phyloP scores from a whole-genome alignment of 2,329 filamentous ascomycete genomes.

The Paradendryphiella salina region DNA sequence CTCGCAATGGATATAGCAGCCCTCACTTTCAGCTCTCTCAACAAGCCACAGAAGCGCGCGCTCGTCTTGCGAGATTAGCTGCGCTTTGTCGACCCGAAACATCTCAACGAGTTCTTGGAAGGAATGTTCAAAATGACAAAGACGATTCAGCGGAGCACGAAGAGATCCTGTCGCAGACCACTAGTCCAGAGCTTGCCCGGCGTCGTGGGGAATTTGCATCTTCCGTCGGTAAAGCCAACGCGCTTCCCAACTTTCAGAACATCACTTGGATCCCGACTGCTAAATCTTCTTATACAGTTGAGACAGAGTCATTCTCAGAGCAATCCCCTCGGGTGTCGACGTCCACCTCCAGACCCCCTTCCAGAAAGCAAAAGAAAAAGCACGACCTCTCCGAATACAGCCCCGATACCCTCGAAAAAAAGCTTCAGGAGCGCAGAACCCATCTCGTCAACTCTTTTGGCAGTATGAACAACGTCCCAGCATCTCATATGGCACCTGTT shows the following conservation, averaged over 20 bases:
- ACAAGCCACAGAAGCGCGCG: constrained; percentile 34
- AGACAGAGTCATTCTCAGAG: neutral
- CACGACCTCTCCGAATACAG: neutral
- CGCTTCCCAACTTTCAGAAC: neutral
- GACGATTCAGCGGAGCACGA: neutral
- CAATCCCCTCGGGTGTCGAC: neutral
- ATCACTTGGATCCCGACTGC: neutral
- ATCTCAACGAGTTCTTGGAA: constrained; percentile 35
- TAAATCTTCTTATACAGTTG: neutral
- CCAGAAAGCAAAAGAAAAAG: neutral
- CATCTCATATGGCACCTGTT: neutral
- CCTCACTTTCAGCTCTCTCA: constrained; percentile 27
- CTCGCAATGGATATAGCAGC: constrained; percentile 17
- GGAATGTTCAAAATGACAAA: constrained; percentile 18
- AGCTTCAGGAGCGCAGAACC: neutral
- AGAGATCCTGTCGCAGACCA: neutral
- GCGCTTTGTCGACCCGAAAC: constrained; percentile 25
- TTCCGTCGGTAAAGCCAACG: neutral
- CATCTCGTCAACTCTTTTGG: neutral
- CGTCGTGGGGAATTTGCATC: constrained; percentile 11
- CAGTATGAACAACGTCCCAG: neutral
- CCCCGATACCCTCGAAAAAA: neutral
- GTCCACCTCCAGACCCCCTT: neutral
- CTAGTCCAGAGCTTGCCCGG: constrained; percentile 10
- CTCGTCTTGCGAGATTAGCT: constrained; percentile 36